A percentile compares a stretch with the other conserved stretches of the same genome.
phyloP scores from a whole-genome alignment of 225 moss, liverwort and hornwort species.

The Antitrichia curtipendula region DNA sequence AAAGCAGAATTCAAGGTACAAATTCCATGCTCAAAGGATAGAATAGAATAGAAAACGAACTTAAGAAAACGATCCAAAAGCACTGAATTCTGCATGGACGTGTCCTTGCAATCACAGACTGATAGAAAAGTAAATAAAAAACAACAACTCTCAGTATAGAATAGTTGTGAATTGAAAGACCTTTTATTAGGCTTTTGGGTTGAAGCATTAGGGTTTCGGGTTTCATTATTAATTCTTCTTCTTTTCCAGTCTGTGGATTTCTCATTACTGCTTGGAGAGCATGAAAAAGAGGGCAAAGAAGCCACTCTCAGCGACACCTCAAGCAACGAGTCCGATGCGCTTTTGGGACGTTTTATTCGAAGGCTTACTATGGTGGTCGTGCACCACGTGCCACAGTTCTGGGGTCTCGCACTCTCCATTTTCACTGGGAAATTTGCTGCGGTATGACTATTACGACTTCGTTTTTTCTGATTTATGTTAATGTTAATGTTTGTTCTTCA shows the following conservation, averaged over 20 bases:
- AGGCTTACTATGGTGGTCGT: conserved; percentile 85
- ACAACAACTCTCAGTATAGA: background rate
- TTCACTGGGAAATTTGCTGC: conserved; percentile 90
- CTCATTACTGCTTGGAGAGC: conserved; percentile 75
- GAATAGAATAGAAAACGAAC: background rate
- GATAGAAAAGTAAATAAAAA: background rate
- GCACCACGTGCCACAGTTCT: conserved; percentile 84
- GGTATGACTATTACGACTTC: conserved; percentile 5
- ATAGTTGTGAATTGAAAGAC: background rate
- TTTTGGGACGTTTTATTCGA: conserved; percentile 81
- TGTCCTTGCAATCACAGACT: background rate
- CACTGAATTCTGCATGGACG: background rate
- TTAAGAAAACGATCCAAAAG: background rate
- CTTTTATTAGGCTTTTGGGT: background rate
- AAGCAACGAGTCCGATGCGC: conserved; percentile 82
- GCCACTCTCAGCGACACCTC: conserved; percentile 44
- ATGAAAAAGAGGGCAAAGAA: conserved; percentile 70
- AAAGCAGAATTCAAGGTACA: background rate
- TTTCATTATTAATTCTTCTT: background rate
- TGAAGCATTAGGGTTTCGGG: background rate
- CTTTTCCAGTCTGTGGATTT: conserved; percentile 72
- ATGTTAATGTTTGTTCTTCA: background rate
- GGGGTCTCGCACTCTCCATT: conserved; percentile 77
- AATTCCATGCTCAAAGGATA: background rate
- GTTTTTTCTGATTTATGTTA: background rate